phyloP scores from a whole-genome alignment of 768 basidiomycete genomes.

The Mycena maculata region DNA sequence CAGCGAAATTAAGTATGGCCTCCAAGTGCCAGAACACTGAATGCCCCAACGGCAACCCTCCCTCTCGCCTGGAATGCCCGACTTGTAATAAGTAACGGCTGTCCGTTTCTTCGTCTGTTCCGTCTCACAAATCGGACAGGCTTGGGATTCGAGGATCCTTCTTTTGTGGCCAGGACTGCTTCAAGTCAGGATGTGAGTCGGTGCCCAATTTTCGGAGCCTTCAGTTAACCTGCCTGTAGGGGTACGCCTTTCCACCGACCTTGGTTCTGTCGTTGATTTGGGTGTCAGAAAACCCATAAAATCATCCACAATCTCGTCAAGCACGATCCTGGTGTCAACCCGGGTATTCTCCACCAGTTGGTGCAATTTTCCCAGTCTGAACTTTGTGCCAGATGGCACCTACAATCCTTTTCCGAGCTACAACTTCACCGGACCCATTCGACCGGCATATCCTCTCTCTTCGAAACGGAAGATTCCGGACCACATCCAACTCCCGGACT shows the following conservation, averaged over 20 bases:
- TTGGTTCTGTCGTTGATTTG: conserved; percentile 16
- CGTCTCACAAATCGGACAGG: conserved; percentile 51
- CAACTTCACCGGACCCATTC: conserved; percentile 81
- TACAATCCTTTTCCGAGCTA: conserved; percentile 85
- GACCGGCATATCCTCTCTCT: conserved; percentile 91
- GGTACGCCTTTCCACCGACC: conserved; percentile 41
- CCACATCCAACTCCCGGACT: conserved; percentile 90
- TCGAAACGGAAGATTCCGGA: conserved; percentile 80
- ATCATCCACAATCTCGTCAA: conserved; percentile 74
- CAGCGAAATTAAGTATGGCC: conserved; percentile 44
- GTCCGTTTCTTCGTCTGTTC: conserved; percentile 32
- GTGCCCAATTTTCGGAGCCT: conserved; percentile 27
- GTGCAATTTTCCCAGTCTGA: conserved; percentile 1
- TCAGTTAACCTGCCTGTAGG: conserved; percentile 42
- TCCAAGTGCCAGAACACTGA: conserved; percentile 72
- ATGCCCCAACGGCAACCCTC: conserved; percentile 86
- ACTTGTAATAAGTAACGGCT: conserved; percentile 84
- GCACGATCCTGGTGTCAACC: conserved; percentile 29
- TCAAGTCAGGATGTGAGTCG: conserved; percentile 91
- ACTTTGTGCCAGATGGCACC: conserved; percentile 65
- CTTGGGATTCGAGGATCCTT: conserved; percentile 86
- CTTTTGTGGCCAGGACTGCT: conserved; percentile 96
- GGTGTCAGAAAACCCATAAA: conserved; percentile 83
- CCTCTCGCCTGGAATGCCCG: conserved; percentile 90
- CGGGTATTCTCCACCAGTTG: conserved; percentile 17